Percentiles rank a stretch among this genome's conserved stretches.
phyloP scores from a whole-genome alignment of 768 basidiomycete genomes.

The Russula lepida region DNA sequence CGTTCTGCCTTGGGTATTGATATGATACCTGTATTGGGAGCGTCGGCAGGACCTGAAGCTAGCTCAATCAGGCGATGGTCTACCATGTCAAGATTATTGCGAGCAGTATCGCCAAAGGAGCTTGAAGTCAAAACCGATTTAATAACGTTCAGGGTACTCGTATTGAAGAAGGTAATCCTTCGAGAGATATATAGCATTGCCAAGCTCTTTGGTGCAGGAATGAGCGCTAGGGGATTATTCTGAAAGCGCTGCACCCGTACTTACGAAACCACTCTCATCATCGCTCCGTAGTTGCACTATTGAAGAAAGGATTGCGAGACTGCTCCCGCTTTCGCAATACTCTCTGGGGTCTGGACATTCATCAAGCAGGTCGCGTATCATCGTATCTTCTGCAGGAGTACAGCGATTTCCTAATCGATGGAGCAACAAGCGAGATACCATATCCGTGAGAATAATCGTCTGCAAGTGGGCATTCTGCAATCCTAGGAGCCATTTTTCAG shows the following conservation, averaged over 20 bases:
- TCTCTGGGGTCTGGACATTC: neutral
- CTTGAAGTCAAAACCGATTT: slow-evolving; percentile 7
- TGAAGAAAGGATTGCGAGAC: slow-evolving; percentile 11
- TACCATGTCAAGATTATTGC: slow-evolving; percentile 3
- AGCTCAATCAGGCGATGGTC: slow-evolving; percentile 9
- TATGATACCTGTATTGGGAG: neutral
- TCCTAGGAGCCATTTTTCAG: slow-evolving; percentile 14
- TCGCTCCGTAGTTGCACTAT: slow-evolving; percentile 2
- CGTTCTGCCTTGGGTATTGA: neutral
- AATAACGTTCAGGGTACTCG: slow-evolving; percentile 22
- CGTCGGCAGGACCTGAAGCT: neutral
- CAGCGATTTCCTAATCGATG: slow-evolving; percentile 7
- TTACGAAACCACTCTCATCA: slow-evolving; percentile 14
- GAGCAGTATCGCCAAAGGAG: slow-evolving; percentile 1
- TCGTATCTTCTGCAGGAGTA: slow-evolving; percentile 3
- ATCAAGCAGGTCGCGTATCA: slow-evolving; percentile 2
- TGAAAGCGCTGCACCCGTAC: neutral
- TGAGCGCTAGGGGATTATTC: neutral
- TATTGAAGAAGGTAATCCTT: slow-evolving; percentile 27
- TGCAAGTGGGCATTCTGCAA: neutral
- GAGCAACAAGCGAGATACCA: slow-evolving; percentile 16
- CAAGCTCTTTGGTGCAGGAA: slow-evolving; percentile 19
- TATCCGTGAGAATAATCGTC: slow-evolving; percentile 3
- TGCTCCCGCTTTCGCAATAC: slow-evolving; percentile 2
- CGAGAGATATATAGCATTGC: slow-evolving; percentile 28